Conservation (phyloP, 1,284 basidiomycete genomes). For the Spongispora temasekensis region DNA sequence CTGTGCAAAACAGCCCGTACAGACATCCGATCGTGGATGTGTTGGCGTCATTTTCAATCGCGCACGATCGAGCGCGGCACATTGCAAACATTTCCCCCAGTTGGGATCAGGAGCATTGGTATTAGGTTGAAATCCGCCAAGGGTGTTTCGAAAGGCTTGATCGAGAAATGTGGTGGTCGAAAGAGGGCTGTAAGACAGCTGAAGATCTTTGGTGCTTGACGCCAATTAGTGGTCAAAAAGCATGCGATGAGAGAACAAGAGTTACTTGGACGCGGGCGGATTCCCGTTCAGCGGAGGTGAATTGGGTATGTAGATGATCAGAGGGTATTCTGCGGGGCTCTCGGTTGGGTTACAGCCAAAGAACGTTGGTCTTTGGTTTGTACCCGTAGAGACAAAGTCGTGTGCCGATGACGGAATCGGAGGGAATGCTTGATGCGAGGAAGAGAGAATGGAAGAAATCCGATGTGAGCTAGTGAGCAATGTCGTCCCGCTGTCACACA, state of each 20-base stretch:
- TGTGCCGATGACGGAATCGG: constrained; percentile 54
- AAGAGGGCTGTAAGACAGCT: constrained; percentile 48
- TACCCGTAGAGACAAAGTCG: constrained; percentile 62
- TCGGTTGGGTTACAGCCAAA: constrained; percentile 70
- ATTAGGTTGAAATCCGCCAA: constrained; percentile 59
- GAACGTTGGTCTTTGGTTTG: constrained; percentile 71
- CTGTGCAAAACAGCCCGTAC: constrained; percentile 33
- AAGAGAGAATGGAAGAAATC: constrained; percentile 45
- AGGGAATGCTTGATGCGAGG: constrained; percentile 62
- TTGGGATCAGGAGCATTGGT: constrained; percentile 35
- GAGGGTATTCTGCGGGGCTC: constrained; percentile 52
- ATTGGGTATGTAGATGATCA: constrained; percentile 66
- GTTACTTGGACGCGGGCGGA: constrained; percentile 61
- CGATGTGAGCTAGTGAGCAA: constrained; percentile 44
- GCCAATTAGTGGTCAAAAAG: constrained; percentile 1
- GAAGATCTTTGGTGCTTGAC: constrained; percentile 45
- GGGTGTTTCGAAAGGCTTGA: constrained; percentile 51
- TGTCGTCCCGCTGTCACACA: constrained; percentile 48
- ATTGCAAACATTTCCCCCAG: constrained; percentile 45
- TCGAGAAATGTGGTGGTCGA: constrained; percentile 53
- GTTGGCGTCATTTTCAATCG: constrained; percentile 25
- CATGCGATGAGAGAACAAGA: not conserved
- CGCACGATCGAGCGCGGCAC: constrained; percentile 46
- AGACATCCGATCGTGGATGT: constrained; percentile 26
- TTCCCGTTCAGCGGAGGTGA: constrained; percentile 59